Base-by-base conservation (phyloP, 768 basidiomycete species). In the Rhodotorula sphaerocarpa region DNA sequence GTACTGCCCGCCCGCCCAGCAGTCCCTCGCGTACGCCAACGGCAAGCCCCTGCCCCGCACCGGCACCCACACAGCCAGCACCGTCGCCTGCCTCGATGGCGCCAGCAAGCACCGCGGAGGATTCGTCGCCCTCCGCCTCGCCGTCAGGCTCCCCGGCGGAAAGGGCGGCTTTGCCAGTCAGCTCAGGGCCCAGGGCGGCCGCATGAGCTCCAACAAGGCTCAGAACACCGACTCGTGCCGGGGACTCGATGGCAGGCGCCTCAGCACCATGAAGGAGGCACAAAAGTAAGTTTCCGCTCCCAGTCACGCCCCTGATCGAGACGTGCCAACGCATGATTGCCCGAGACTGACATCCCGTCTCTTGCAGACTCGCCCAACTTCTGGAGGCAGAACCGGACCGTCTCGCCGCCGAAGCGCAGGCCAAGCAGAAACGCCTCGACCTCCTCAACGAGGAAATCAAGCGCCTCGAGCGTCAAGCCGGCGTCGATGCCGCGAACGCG, bases 91-190 rank as follows among this genome's bases (percentile, higher is more conserved):
- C 48, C 46, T 36, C 56, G 25, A 11, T 21, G 45, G 48, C 53
- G 47, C 47, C 12, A 0, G 11, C 16, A 18, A 9, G 27, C 7
- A 46, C 11, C 43, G n/a, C 3, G 34, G 50, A 3, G 34, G 52
- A 25, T 75, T 87, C 31, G 77, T 90, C n/a, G 79, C 81, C 3
- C 78, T 96, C 2, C 81, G 88, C 0, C 79, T 93, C n/a, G 77
- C 81, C 2, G 86, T 89, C 0, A 79, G 85, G 30, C 73, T 96
- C 11, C 79, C 80, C 5, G 93, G 93, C 52, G 95, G 95, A 25
- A 99, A 97, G 77, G 93, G 95, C 74, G 95, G 93, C 39, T 97
- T 99, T 72, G 95, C 95, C 6, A 88, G 87, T 23, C 91, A 96
- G 78, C 80, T 99, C 68, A 82, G 95, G 75, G 93, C 95, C 0